Base-by-base conservation (phyloP, 2,329 filamentous ascomycete genomes). In the Arachnomyces sp. region DNA sequence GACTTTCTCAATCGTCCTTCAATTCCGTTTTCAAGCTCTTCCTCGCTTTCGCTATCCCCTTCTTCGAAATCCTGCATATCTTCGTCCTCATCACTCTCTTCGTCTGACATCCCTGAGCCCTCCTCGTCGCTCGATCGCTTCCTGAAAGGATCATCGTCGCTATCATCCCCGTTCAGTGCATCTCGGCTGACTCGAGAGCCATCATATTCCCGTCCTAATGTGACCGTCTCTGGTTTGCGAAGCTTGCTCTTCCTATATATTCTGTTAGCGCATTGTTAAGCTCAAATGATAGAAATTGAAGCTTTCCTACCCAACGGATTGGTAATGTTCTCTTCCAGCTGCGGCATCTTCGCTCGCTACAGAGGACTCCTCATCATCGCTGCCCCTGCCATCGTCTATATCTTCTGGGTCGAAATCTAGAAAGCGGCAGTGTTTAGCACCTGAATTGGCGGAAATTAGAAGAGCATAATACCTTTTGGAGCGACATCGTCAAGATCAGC, bases 251-350 rank as follows among this genome's bases (percentile, higher is more conserved):
- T 92, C 14, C 80, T 82, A 45, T 45, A 17, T 35, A 36, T 47
- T 25, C 5, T 25, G 5, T 5, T 5, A 25, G 9, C 15, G 15
- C 31, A 38, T n/a, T n/a, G n/a, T n/a, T n/a, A n/a, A n/a, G n/a
- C n/a, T n/a, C n/a, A n/a, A n/a, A n/a, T n/a, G n/a, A n/a, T n/a
- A n/a, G n/a, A n/a, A n/a, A n/a, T n/a, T n/a, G n/a, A n/a, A n/a
- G n/a, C n/a, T n/a, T 25, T 25, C 70, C 41, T 67, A 82, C 72
- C 81, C 83, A 25, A 94, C 85, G 38, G 74, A 64, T 32, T 84
- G 75, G 58, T 96, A 96, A 59, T 96, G 90, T 54, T 94, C 90
- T 25, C 89, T 83, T 14, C 83, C 87, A 8, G 72, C 71, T 44
- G 75, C 64, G 8, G 59, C 68, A 31, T 51, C 61, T 42, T 65